Conservation (phyloP, 495 filamentous ascomycete genomes). For the Sordaria brevicollis region DNA sequence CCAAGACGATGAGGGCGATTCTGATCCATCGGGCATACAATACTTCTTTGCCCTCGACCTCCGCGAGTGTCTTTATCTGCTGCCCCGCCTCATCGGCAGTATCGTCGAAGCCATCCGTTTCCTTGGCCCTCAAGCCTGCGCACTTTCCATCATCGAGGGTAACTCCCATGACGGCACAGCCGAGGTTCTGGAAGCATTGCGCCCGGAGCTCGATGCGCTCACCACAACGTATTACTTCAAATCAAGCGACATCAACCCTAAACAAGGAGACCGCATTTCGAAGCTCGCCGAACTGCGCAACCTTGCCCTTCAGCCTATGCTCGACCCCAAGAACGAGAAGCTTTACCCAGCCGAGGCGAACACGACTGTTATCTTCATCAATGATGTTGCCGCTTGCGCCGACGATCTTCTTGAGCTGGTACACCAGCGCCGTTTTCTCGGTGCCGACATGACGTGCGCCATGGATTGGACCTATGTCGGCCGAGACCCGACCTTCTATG, state of each 20-base stretch:
- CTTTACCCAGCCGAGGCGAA: constrained; percentile 4
- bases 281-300: constrained; percentile 36
- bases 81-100: constrained; percentile 37
- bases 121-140: constrained; percentile 37
- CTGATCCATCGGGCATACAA: not conserved
- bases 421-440: constrained; percentile 30
- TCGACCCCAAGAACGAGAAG: constrained; percentile 12
- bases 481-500: constrained; percentile 34
- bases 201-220: constrained; percentile 20
- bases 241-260: constrained; percentile 28
- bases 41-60: constrained; percentile 44
- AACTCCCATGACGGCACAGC: constrained; percentile 40
- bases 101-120: constrained; percentile 37
- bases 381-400: constrained; percentile 39
- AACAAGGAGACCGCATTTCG: constrained; percentile 24
- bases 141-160: constrained; percentile 40
- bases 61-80: constrained; percentile 26
- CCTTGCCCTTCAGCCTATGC: constrained; percentile 29
- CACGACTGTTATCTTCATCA: constrained; percentile 36
- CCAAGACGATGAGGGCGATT: not conserved
- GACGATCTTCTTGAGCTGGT: constrained; percentile 45
- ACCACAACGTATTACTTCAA: constrained; percentile 26
- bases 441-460: constrained; percentile 42
- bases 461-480: constrained; percentile 42
- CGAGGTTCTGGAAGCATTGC: constrained; percentile 31